A percentile compares a stretch with the other conserved stretches of the same genome.
Evolutionary conservation across 2,329 filamentous ascomycete species (phyloP).

Genomic region (Verticillium nubilum): DNA sequence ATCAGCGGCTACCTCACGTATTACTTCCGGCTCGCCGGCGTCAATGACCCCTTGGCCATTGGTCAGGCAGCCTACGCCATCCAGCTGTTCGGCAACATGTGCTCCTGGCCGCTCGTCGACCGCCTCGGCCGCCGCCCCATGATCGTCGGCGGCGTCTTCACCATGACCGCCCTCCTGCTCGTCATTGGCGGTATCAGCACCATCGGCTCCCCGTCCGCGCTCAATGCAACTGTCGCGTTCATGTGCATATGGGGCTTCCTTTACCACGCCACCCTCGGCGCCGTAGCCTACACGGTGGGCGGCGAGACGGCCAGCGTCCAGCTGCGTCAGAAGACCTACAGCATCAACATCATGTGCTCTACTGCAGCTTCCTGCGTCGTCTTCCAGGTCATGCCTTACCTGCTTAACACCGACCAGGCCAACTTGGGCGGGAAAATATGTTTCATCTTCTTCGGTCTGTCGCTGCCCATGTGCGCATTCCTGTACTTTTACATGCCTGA

Average conservation of each 20-base stretch:
- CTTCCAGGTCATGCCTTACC: conserved; percentile 22
- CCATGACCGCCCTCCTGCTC: conserved; percentile 20
- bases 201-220: conserved; percentile 13
- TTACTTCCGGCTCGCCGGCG: conserved; percentile 20
- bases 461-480: conserved; percentile 18
- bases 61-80: conserved; percentile 21
- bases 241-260: conserved; percentile 21
- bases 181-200: conserved; percentile 24
- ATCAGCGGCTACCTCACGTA: conserved; percentile 23
- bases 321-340: conserved; percentile 25
- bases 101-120: conserved; percentile 23
- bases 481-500: conserved; percentile 10
- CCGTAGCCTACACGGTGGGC: conserved; percentile 22
- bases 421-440: conserved; percentile 25
- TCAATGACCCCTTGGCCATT: conserved; percentile 20
- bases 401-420: conserved; percentile 22
- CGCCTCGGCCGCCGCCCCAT: conserved; percentile 21
- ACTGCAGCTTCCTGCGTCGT: conserved; percentile 22
- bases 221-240: conserved; percentile 19
- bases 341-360: conserved; percentile 24
- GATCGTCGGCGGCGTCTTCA: conserved; percentile 20
- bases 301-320: conserved; percentile 22
- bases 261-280: conserved; percentile 22
- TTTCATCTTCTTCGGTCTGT: conserved; percentile 24
- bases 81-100: conserved; percentile 22